Percentiles rank a stretch among this genome's conserved stretches.
Evolutionary conservation across 257 asterid genomes (phyloP).

Genomic region (Misopates orontium): DNA sequence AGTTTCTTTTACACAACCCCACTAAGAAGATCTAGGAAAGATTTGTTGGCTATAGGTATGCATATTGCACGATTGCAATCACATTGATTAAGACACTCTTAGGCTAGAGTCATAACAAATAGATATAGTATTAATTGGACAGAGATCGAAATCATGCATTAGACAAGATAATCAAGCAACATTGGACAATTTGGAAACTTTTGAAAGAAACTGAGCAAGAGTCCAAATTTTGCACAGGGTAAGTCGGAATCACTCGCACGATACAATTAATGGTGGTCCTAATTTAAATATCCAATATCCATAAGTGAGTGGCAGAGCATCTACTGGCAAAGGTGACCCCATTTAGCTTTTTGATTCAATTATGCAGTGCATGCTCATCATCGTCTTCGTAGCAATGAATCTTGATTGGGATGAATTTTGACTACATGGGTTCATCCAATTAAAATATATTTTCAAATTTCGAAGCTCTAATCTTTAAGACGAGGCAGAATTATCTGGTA

Average conservation of each 20-base stretch:
- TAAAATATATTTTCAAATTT: too few species aligned
- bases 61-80: slow-evolving; percentile 3
- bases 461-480: too few species aligned
- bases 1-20: slow-evolving; percentile 7
- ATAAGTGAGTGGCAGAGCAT: slow-evolving; percentile 42
- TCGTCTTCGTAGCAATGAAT: slow-evolving; percentile 1
- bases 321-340: slow-evolving; percentile 33
- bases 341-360: slow-evolving; percentile 32
- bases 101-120: too few species aligned
- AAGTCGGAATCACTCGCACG: slow-evolving; percentile 31
- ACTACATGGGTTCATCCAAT: too few species aligned
- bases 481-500: too few species aligned
- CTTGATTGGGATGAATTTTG: too few species aligned
- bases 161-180: slow-evolving; percentile 19
- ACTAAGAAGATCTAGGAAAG: background rate
- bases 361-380: slow-evolving; percentile 24
- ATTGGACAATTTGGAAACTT: slow-evolving; percentile 21
- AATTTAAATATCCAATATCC: slow-evolving; percentile 32
- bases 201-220: slow-evolving; percentile 17
- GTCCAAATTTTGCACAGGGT: slow-evolving; percentile 30
- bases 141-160: background rate
- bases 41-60: background rate
- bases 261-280: slow-evolving; percentile 63
- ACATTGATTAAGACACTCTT: slow-evolving; percentile 17
- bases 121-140: too few species aligned